Conservation (phyloP, 345 rosid species). For the Jatropha curcas region DNA sequence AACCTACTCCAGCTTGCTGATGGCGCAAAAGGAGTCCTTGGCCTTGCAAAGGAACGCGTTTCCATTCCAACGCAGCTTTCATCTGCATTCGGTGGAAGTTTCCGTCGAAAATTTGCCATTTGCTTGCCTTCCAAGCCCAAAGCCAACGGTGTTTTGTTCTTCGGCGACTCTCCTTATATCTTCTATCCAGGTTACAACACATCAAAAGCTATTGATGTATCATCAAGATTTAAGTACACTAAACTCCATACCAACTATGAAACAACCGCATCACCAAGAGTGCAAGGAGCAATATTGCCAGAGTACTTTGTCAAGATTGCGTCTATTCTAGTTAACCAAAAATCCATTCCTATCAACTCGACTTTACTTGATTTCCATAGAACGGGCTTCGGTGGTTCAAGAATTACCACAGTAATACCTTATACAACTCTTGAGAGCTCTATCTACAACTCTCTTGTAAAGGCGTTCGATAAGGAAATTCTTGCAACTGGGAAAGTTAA, state of each 20-base stretch:
- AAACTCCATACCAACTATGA: slow-evolving; percentile 6
- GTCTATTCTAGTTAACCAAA: slow-evolving; percentile 16
- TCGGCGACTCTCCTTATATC: slow-evolving; percentile 21
- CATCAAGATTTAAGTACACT: slow-evolving; percentile 10
- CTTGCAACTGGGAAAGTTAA: neutral
- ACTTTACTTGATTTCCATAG: slow-evolving; percentile 18
- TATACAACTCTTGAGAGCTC: slow-evolving; percentile 19
- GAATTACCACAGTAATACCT: slow-evolving; percentile 13
- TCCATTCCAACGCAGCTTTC: slow-evolving; percentile 16
- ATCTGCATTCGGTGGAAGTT: slow-evolving; percentile 16
- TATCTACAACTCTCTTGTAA: slow-evolving; percentile 16
- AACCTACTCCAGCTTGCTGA: neutral
- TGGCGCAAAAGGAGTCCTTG: slow-evolving; percentile 14
- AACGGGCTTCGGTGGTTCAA: slow-evolving; percentile 20
- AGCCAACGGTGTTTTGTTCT: slow-evolving; percentile 18
- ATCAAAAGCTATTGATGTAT: slow-evolving; percentile 15
- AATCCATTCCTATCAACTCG: slow-evolving; percentile 17
- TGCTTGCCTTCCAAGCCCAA: slow-evolving; percentile 24
- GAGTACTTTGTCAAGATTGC: slow-evolving; percentile 26
- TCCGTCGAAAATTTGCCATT: slow-evolving; percentile 17
- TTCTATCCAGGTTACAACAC: slow-evolving; percentile 13
- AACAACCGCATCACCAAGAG: neutral
- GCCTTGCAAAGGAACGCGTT: slow-evolving; percentile 1
- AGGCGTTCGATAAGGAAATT: slow-evolving; percentile 21
- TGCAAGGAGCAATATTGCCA: slow-evolving; percentile 4